Evolutionary conservation across 148 eudicot genomes (phyloP).

Genomic region (Rhododendron ovatum): DNA sequence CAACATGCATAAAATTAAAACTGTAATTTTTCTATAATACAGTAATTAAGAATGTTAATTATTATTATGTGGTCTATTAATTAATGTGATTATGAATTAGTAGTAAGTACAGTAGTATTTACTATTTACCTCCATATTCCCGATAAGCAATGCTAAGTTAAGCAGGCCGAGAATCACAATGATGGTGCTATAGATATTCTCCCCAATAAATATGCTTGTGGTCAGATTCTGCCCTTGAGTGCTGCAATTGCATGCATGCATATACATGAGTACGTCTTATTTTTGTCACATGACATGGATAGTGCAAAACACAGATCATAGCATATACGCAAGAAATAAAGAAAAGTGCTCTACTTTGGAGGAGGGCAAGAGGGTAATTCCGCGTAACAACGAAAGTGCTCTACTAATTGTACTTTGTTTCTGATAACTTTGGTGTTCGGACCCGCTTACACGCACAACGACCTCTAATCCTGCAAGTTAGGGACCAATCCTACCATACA

Average conservation of each 20-base stretch:
- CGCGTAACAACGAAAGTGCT: not conserved
- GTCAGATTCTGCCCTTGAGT: conserved; percentile 53
- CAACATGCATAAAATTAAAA: not conserved
- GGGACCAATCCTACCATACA: too few relatives aligned
- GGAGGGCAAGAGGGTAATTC: too few relatives aligned
- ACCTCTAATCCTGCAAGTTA: too few relatives aligned
- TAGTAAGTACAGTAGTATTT: not conserved
- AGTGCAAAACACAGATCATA: not conserved
- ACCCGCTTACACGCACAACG: rapidly evolving
- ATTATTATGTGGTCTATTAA: not conserved
- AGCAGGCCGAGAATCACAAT: conserved; percentile 58
- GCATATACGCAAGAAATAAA: not conserved
- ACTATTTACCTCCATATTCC: conserved; percentile 66
- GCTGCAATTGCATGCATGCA: conserved; percentile 20
- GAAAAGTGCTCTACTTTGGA: not conserved
- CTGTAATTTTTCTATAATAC: too few relatives aligned
- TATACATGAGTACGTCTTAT: not conserved
- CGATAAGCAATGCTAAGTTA: conserved; percentile 58
- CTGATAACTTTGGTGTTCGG: too few relatives aligned
- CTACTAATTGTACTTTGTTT: too few relatives aligned
- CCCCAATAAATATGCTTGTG: conserved; percentile 60
- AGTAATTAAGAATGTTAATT: not conserved
- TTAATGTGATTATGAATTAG: too few relatives aligned
- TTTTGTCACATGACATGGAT: not conserved
- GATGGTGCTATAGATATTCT: conserved; percentile 45